phyloP scores from a whole-genome alignment of 495 filamentous ascomycete species.

The Apiosordaria backusii region DNA sequence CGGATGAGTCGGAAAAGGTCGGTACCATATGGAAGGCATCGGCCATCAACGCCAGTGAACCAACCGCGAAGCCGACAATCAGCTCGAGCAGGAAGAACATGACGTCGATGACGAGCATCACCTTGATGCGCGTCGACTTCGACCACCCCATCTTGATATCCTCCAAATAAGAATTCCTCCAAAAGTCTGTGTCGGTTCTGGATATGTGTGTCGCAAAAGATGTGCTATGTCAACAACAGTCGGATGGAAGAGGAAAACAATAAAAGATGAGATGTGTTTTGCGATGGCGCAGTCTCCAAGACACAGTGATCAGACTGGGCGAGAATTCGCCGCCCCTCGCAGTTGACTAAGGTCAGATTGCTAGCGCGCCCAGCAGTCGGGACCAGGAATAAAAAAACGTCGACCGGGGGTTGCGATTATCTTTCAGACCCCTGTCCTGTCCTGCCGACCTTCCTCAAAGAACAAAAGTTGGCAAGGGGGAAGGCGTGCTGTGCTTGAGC shows the following conservation, averaged over 20 bases:
- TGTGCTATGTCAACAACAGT: background rate
- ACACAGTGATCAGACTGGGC: background rate
- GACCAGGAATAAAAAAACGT: background rate
- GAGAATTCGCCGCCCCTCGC: conserved; percentile 9
- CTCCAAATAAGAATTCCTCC: background rate
- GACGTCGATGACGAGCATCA: conserved; percentile 86
- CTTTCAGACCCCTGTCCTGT: background rate
- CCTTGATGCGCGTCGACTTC: conserved; percentile 85
- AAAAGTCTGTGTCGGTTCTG: background rate
- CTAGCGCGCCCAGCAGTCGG: conserved; percentile 1
- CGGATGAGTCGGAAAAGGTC: background rate
- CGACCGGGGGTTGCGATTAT: background rate
- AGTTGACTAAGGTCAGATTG: conserved; percentile 3
- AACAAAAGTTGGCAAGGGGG: background rate
- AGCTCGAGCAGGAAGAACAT: conserved; percentile 89
- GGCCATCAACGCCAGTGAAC: conserved; percentile 88
- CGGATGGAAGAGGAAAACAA: background rate
- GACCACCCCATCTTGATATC: conserved; percentile 71
- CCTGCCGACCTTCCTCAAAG: background rate
- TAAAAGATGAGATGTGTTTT: background rate
- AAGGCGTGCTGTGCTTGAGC: background rate
- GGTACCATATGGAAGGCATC: conserved; percentile 96
- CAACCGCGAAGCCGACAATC: conserved; percentile 75
- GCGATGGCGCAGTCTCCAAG: background rate
- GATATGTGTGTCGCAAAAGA: background rate